Conservation (phyloP, 805 yeast species). For the Candida ascalaphidarum region DNA sequence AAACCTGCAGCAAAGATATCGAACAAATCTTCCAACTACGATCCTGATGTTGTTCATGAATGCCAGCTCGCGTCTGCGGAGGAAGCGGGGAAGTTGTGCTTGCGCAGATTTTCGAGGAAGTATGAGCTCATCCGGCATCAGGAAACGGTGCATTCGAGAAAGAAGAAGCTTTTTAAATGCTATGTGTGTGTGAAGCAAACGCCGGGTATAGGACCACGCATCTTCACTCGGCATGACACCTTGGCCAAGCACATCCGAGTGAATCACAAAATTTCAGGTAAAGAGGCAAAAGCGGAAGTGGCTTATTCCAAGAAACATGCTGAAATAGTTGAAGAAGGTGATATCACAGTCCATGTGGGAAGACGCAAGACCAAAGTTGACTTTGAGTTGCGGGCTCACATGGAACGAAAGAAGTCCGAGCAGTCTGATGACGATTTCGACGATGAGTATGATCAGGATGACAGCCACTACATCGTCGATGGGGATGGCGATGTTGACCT, state of each 20-base stretch:
- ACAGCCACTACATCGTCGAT: too few relatives aligned
- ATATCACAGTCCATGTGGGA: constrained; percentile 38
- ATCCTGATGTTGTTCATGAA: constrained; percentile 39
- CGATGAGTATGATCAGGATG: constrained; percentile 6
- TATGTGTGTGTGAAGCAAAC: constrained; percentile 72
- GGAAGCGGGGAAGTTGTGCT: constrained; percentile 30
- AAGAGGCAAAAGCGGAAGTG: constrained; percentile 40
- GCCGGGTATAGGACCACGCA: constrained; percentile 51
- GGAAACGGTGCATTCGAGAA: constrained; percentile 89
- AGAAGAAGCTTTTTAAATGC: constrained; percentile 80
- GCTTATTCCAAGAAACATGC: constrained; percentile 38
- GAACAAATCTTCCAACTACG: constrained; percentile 33
- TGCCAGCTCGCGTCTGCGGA: constrained; percentile 38
- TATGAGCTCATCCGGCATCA: constrained; percentile 93
- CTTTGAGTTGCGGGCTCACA: constrained; percentile 36
- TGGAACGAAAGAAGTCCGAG: constrained; percentile 24
- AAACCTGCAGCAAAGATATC: constrained; percentile 10
- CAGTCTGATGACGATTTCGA: constrained; percentile 8
- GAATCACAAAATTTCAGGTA: constrained; percentile 36
- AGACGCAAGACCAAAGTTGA: constrained; percentile 38
- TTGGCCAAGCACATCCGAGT: constrained; percentile 75
- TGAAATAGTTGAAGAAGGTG: constrained; percentile 41
- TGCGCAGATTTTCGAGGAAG: constrained; percentile 46
- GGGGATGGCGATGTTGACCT: too few relatives aligned
- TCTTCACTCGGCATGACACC: constrained; percentile 92